Evolutionary conservation across 1,284 basidiomycete genomes (phyloP).

Genomic region (Malassezia pachydermatis): DNA sequence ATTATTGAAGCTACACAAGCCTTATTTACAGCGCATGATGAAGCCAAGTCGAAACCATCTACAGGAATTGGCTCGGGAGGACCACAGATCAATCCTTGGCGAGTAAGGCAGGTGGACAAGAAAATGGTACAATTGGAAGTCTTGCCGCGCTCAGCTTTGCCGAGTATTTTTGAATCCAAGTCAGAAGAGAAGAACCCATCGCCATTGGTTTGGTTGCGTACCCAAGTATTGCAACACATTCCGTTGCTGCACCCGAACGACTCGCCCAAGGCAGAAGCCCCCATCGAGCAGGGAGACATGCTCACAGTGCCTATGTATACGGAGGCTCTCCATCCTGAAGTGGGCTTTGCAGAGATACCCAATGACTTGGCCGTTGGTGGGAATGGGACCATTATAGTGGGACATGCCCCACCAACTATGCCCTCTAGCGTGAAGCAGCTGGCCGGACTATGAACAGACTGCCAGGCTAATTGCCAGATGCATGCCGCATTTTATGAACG

Average conservation of each 20-base stretch:
- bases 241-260: constrained; percentile 42
- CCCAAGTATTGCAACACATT: constrained; percentile 29
- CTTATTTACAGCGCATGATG: constrained; percentile 16
- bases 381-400: constrained; percentile 2
- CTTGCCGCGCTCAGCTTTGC: constrained; percentile 24
- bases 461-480: not conserved
- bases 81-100: constrained; percentile 19
- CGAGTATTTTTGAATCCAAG: constrained; percentile 1
- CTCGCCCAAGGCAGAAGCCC: constrained; percentile 13
- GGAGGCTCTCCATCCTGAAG: constrained; percentile 28
- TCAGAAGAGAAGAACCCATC: constrained; percentile 12
- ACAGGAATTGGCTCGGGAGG: constrained; percentile 13
- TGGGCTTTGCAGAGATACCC: constrained; percentile 38
- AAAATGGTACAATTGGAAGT: constrained; percentile 20
- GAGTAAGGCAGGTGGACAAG: not conserved
- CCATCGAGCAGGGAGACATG: constrained; percentile 10
- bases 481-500: not conserved
- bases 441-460: not conserved
- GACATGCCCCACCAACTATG: no score
- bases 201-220: constrained; percentile 32
- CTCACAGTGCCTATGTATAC: constrained; percentile 18
- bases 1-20: constrained; percentile 32
- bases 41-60: not conserved
- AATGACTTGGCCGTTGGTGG: constrained; percentile 4
- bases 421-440: not conserved